Evolutionary conservation across 2,329 filamentous ascomycete genomes (phyloP).

Genomic region (Ceratocystis papillata): DNA sequence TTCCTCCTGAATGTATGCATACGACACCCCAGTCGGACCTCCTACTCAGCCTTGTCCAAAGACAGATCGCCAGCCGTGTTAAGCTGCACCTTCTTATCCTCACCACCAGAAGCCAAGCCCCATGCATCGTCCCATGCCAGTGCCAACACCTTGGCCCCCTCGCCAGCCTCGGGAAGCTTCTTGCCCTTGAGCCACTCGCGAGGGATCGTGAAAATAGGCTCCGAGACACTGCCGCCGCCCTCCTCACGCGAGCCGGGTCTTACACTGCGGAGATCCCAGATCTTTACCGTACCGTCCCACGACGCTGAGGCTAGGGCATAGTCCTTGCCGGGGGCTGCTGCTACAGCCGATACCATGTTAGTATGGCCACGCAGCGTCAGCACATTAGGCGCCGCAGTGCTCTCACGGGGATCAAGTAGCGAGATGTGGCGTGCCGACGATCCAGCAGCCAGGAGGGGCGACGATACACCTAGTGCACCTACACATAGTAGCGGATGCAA

Average conservation of each 20-base stretch:
- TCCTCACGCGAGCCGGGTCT: slow-evolving; percentile 51
- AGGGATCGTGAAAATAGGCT: slow-evolving; percentile 64
- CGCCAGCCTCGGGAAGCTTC: slow-evolving; percentile 57
- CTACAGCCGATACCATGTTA: slow-evolving; percentile 52
- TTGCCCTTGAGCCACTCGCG: slow-evolving; percentile 59
- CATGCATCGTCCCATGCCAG: slow-evolving; percentile 77
- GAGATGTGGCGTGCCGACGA: slow-evolving; percentile 81
- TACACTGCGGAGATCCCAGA: slow-evolving; percentile 82
- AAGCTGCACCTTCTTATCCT: slow-evolving; percentile 91
- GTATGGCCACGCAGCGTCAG: slow-evolving; percentile 88
- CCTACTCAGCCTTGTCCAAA: slow-evolving; percentile 15
- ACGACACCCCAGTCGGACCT: too few species aligned
- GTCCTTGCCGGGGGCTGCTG: slow-evolving; percentile 48
- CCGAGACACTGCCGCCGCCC: slow-evolving; percentile 51
- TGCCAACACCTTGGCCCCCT: slow-evolving; percentile 80
- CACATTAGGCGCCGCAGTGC: slow-evolving; percentile 62
- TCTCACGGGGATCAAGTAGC: slow-evolving; percentile 78
- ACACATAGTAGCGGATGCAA: slow-evolving; percentile 74
- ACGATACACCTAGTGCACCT: slow-evolving; percentile 50
- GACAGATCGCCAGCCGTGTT: slow-evolving; percentile 39
- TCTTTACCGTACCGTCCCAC: slow-evolving; percentile 81
- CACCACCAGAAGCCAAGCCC: slow-evolving; percentile 82
- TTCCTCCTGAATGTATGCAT: not conserved
- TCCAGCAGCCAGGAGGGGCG: slow-evolving; percentile 54
- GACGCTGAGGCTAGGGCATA: slow-evolving; percentile 82